Conservation (phyloP, 1,284 basidiomycete species). For the Mixia osmundae region DNA sequence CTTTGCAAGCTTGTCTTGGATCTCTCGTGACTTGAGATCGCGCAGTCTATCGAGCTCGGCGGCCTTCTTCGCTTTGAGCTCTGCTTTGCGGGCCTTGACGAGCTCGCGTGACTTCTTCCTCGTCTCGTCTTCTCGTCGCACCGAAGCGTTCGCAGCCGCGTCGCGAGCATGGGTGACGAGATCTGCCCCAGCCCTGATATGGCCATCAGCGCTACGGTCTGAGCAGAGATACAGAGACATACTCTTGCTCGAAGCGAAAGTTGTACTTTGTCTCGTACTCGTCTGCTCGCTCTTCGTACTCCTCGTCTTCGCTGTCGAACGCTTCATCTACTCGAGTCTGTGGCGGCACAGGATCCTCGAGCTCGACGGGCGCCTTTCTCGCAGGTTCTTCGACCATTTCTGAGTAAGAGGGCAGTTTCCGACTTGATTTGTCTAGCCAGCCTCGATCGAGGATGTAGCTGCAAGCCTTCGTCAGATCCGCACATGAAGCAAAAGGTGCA, state of each 20-base stretch:
- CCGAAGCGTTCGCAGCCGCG: conserved; percentile 28
- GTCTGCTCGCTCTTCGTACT: conserved; percentile 48
- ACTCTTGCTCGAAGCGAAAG: conserved; percentile 83
- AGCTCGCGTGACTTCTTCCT: conserved; percentile 59
- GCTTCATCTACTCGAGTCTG: conserved; percentile 18
- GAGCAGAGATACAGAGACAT: conserved; percentile 21
- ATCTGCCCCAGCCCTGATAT: conserved; percentile 37
- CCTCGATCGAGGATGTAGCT: conserved; percentile 88
- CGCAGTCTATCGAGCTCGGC: conserved; percentile 62
- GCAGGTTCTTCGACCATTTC: conserved; percentile 34
- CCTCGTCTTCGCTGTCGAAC: conserved; percentile 26
- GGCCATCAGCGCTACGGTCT: background rate
- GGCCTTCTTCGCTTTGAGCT: conserved; percentile 43
- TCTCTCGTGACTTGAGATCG: conserved; percentile 57
- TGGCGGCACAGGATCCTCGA: conserved; percentile 15
- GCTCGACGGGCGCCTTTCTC: conserved; percentile 6
- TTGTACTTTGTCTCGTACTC: conserved; percentile 67
- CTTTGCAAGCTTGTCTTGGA: conserved; percentile 45
- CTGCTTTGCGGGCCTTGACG: conserved; percentile 49
- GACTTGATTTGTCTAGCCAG: conserved; percentile 52
- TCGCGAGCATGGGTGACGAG: conserved; percentile 59
- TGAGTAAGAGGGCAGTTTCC: conserved; percentile 54
- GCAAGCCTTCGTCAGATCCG: too few relatives aligned
- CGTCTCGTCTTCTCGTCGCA: conserved; percentile 50
- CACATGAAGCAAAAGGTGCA: too few relatives aligned